Evolutionary conservation across 202 grass and related monocot genomes (phyloP), one percentile per base, ranked within the genome.

Genomic region (Zizania palustris): DNA sequence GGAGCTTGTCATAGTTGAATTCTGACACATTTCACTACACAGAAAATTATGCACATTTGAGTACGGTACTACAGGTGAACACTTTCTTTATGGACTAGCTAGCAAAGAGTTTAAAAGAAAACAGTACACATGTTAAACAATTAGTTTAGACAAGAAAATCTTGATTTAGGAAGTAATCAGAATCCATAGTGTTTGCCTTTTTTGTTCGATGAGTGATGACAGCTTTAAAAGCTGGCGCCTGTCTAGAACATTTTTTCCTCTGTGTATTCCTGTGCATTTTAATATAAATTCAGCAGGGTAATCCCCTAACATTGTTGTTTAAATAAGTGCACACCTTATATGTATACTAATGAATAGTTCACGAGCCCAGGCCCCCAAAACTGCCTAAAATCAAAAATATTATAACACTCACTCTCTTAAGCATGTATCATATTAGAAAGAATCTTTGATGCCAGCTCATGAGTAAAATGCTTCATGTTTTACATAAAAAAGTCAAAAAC

Each of bases 261-360:
- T 18, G 8, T 9, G 0, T 19, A 55, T n/a, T 51, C 3, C 49
- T n/a, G 49, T 51, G 15, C 7, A 51, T 15, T 51, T 51, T n/a
- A 44, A 44, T 7, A 42, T 8, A 5, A 16, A 51, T 16, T n/a
- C 4, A 7, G 16, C 18, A 55, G 51, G 14, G 51, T 9, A 6
- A 16, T 50, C 46, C 46, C 13, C 46, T 50, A 15, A 50, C 15
- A 50, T 15, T 50, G 13, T 50, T 50, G 46, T 50, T 16, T 50
- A 50, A 50, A 50, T 14, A 42, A 42, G 40, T 5, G 9, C 72
- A 75, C 28, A 5, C 2, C 15, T 49, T 49, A 45, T 75, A n/a
- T 59, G 41, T 75, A 43, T 18, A 58, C 7, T 61, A 73, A 73
- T 9, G 35, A 15, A 56, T 71, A 78, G 46, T 63, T 71, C 18